Evolutionary conservation across 768 basidiomycete genomes (phyloP).

Genomic region (Phaffia australis): DNA sequence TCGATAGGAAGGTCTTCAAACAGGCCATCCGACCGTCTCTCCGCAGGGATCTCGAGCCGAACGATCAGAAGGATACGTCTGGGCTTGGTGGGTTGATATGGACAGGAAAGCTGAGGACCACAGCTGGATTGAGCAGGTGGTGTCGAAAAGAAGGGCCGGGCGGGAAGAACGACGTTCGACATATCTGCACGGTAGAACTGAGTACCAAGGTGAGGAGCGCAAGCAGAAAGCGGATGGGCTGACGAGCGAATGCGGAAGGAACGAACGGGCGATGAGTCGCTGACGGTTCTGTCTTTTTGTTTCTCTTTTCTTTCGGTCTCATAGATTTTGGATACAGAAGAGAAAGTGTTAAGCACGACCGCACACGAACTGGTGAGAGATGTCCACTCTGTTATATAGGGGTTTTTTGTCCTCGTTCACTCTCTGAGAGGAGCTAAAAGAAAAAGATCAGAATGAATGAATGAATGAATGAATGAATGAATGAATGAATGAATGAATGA

Average conservation of each 20-base stretch:
- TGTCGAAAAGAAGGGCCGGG: neutral
- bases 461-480: neutral
- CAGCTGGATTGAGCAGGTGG: constrained; percentile 26
- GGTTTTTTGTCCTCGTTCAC: neutral
- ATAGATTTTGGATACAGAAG: constrained; percentile 21
- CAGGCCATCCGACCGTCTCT: neutral
- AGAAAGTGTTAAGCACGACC: constrained; percentile 18
- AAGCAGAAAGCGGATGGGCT: too few relatives aligned
- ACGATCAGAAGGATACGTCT: neutral
- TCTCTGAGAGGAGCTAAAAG: neutral
- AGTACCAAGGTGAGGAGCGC: constrained; percentile 10
- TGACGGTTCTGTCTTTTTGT: too few relatives aligned
- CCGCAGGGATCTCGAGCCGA: neutral
- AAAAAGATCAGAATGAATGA: too few relatives aligned
- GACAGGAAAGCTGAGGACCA: constrained; percentile 21
- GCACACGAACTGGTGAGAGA: constrained; percentile 23
- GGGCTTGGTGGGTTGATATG: constrained; percentile 9
- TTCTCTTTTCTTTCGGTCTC: too few relatives aligned
- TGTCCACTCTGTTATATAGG: too few relatives aligned
- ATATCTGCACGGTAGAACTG: constrained; percentile 21
- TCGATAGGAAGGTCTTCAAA: constrained; percentile 14
- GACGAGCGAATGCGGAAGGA: too few relatives aligned
- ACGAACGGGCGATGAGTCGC: too few relatives aligned
- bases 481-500: neutral
- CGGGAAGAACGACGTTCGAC: constrained; percentile 1